A percentile compares a stretch with the other conserved stretches of the same genome.
These are phyloP conservation scores for Globisporangium splendens DNA, from an alignment of 352 stramenopile genomes.

Conservation along the genomic window DNA sequence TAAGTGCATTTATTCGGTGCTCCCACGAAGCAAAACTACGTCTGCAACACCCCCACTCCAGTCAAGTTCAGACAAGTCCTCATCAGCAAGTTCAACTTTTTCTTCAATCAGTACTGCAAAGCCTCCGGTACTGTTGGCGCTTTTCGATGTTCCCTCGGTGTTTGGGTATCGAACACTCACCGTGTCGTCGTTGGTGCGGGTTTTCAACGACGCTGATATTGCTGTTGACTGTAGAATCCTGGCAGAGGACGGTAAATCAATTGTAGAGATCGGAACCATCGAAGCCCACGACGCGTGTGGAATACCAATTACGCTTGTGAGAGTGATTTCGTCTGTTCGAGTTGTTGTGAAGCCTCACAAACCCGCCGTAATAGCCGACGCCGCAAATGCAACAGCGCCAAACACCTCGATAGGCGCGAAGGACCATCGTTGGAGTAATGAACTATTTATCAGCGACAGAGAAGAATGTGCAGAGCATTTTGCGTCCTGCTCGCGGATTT, in stretches of 20 bases:
- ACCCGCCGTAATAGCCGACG: background rate
- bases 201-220: slow-evolving; percentile 75
- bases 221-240: slow-evolving; percentile 58
- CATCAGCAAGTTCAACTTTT: background rate
- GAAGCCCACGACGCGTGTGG: slow-evolving; percentile 59
- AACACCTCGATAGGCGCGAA: slow-evolving; percentile 15
- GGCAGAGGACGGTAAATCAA: slow-evolving; percentile 47
- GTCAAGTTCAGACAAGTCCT: background rate
- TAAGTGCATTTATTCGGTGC: slow-evolving; percentile 75
- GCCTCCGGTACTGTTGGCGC: slow-evolving; percentile 39
- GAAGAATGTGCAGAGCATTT: slow-evolving; percentile 56
- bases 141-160: slow-evolving; percentile 73
- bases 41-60: background rate
- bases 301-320: slow-evolving; percentile 63
- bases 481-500: slow-evolving; percentile 58
- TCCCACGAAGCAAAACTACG: slow-evolving; percentile 17
- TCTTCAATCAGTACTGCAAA: background rate
- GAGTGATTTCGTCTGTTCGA: slow-evolving; percentile 46
- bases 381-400: background rate
- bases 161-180: slow-evolving; percentile 74
- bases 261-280: slow-evolving; percentile 58
- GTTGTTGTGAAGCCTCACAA: slow-evolving; percentile 62
- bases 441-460: slow-evolving; percentile 69
- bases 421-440: slow-evolving; percentile 80
- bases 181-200: slow-evolving; percentile 68